Evolutionary conservation across 768 basidiomycete species (phyloP), one percentile per base, ranked within the genome.

Genomic region (Roridomyces roridus): DNA sequence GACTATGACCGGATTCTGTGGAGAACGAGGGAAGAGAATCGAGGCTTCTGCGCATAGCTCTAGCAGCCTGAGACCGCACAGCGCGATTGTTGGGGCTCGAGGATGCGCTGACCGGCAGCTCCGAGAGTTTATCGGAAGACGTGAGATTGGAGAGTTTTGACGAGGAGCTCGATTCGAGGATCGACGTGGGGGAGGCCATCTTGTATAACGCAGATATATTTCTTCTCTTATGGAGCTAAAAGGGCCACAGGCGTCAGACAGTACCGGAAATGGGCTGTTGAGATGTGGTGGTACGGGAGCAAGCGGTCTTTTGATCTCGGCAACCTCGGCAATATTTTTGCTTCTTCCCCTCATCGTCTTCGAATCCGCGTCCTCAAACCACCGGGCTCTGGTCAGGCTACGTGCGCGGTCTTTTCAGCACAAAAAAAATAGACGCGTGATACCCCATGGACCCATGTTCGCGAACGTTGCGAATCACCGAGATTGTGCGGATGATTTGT

Each of bases 111-210:
- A 65, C 51, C 12, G 76, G 77, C 10, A 80, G 68, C 17, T 74
- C 77, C n/a, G 77, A 74, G 17, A 80, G 70, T 49, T 80, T 80
- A 62, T 80, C 77, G 10, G 78, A 80, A 18, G 71, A 75, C 6
- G 78, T 79, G 23, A 82, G 73, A 50, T 77, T 81, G 43, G 85
- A 84, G 23, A 82, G 73, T 51, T 77, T 81, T 44, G 85, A 84
- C 46, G 72, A 76, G 1, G 77, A 46, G 36, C 24, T 46, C 14
- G 57, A 57, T 35, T 50, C 36, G 43, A 50, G 39, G 15, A 34
- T 34, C 15, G 50, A 51, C 15, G 45, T 9, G 6, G 39, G 44
- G 31, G 46, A 4, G 17, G 28, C 26, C 20, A 51, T 40, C 29
- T 24, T 20, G 10, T 34, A 15, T 15, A 8, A 34, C 3, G 10